phyloP scores from a whole-genome alignment of 2,329 filamentous ascomycete genomes.

The Nemania sp. region DNA sequence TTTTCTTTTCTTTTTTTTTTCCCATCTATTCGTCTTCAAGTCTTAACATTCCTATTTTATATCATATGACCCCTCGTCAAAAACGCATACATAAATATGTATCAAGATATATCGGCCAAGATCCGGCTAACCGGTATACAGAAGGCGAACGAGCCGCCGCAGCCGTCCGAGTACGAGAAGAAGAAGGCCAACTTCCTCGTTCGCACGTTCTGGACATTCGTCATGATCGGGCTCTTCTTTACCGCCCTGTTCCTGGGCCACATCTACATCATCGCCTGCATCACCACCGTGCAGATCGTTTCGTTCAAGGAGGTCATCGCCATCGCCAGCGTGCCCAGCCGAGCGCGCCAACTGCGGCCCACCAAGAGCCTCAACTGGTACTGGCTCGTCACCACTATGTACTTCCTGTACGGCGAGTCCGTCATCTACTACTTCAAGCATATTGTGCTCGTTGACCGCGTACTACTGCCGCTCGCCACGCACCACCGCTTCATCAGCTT shows the following conservation, averaged over 20 bases:
- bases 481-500: slow-evolving; percentile 99
- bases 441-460: slow-evolving; percentile 90
- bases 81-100: too few species aligned
- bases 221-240: slow-evolving; percentile 97
- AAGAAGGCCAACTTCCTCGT: slow-evolving; percentile 98
- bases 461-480: slow-evolving; percentile 88
- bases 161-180: slow-evolving; percentile 82
- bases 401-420: slow-evolving; percentile 97
- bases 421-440: slow-evolving; percentile 99
- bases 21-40: too few species aligned
- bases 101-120: too few species aligned
- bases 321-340: slow-evolving; percentile 91
- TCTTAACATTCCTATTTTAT: too few species aligned
- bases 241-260: slow-evolving; percentile 90
- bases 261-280: slow-evolving; percentile 92
- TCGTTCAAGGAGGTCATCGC: slow-evolving; percentile 99
- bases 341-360: slow-evolving; percentile 85
- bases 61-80: too few species aligned
- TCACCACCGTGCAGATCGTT: slow-evolving; percentile 92
- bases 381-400: slow-evolving; percentile 98
- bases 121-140: slow-evolving; percentile 29
- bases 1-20: neutral
- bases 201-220: slow-evolving; percentile 93
- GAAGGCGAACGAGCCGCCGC: slow-evolving; percentile 49
- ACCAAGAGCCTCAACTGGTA: slow-evolving; percentile 99